Evolutionary conservation across 495 filamentous ascomycete genomes (phyloP).

Genomic region (Podospora anserina): DNA sequence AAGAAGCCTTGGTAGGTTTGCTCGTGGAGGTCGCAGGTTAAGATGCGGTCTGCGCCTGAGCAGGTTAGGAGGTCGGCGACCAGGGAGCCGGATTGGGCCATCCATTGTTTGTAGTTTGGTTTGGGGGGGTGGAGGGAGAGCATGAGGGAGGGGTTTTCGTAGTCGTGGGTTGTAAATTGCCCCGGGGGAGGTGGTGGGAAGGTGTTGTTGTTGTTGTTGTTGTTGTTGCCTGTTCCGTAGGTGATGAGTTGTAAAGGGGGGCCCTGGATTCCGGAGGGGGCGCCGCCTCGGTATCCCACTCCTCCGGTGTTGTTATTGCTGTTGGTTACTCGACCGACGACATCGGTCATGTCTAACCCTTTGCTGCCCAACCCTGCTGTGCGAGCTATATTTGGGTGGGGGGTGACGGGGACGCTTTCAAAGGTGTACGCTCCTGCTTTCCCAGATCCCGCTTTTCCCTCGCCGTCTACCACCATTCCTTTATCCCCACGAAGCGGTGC

Average conservation of each 20-base stretch:
- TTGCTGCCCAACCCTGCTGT: conserved; percentile 56
- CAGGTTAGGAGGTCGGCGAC: conserved; percentile 92
- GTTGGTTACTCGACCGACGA: conserved; percentile 42
- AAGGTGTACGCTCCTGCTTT: conserved; percentile 17
- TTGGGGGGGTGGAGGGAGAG: conserved; percentile 64
- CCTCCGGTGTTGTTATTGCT: background rate
- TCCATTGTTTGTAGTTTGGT: conserved; percentile 95
- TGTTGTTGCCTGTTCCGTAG: background rate
- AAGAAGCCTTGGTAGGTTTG: conserved; percentile 78
- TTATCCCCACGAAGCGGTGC: conserved; percentile 58
- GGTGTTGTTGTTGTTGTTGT: too few relatives aligned
- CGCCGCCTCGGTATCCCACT: background rate
- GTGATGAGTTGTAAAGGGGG: background rate
- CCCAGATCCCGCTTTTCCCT: background rate
- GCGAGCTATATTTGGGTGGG: conserved; percentile 63
- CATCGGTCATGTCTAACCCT: conserved; percentile 63
- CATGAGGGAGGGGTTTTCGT: conserved; percentile 51
- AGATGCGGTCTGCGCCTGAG: conserved; percentile 90
- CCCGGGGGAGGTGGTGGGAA: background rate
- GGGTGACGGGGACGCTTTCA: conserved; percentile 83
- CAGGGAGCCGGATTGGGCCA: conserved; percentile 91
- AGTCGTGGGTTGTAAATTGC: conserved; percentile 54
- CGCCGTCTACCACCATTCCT: background rate
- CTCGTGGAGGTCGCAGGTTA: conserved; percentile 96
- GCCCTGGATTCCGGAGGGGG: background rate